Base-by-base conservation (phyloP, 2,329 filamentous ascomycete genomes). In the Trichoderma sp. region DNA sequence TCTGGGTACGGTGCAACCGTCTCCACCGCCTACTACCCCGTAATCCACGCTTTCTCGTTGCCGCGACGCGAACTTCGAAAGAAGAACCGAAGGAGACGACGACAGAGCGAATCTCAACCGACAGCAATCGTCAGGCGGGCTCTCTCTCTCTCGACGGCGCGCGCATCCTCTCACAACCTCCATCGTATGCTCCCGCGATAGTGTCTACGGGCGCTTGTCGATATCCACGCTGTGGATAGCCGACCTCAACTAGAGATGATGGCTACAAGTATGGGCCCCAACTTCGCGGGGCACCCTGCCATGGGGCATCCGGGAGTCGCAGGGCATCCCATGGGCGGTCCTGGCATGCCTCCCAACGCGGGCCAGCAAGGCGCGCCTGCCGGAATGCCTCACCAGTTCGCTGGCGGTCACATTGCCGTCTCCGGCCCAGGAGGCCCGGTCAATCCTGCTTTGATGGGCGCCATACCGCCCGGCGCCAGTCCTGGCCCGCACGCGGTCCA, bases 401-500 rank as follows among this genome's bases (percentile, higher is more conserved):
- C 82, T 43, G 83, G 88, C 81, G 79, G 77, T 55, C 91, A 92
- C 76, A 92, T 93, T 84, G 90, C 88, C 73, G 92, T 92, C 32
- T 92, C 92, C 71, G 91, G 88, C 43, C 91, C 92, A 23, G 90
- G 89, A 75, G 88, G 88, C 73, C 91, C 93, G 79, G 90, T 93
- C 75, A 93, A 90, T 79, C 91, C 92, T 77, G 88, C 90, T 71
- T 88, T 94, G 86, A 93, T 95, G 91, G 88, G 84, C 74, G 90
- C 88, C 71, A 93, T 95, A 89, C 91, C 92, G 74, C 91, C 91
- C 34, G 89, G 91, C 73, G 86, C 85, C 74, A 87, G 85, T 68
- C 88, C 88, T 72, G 92, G 89, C 81, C 87, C 88, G 72, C 92
- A 93, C 81, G 90, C 90, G 20, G 82, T 94, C 76, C 90, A 91